phyloP scores from a whole-genome alignment of 148 eudicot species.

The Dysphania ambrosioides region DNA sequence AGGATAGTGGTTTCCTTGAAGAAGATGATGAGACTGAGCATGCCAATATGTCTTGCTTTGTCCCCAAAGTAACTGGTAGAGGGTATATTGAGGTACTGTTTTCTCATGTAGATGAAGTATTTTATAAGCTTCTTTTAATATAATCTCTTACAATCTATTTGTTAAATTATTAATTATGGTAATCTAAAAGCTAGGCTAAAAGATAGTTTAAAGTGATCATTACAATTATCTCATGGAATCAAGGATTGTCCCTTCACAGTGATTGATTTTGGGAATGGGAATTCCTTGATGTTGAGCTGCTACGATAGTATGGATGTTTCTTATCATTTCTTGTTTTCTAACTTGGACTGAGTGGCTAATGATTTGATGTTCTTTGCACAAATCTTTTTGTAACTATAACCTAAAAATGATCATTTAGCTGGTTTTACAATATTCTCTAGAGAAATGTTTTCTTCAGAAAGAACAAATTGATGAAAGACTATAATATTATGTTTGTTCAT shows the following conservation, averaged over 20 bases:
- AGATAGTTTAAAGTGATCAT: neutral
- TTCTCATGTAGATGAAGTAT: neutral
- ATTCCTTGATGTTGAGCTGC: neutral
- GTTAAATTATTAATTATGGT: neutral
- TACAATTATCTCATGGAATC: neutral
- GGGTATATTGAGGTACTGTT: slow-evolving; percentile 82
- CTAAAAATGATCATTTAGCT: too few species aligned
- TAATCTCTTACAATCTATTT: neutral
- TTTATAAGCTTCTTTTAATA: neutral
- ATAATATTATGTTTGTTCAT: too few species aligned
- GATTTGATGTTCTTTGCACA: neutral
- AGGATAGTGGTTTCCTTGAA: slow-evolving; percentile 29
- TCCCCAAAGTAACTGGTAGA: slow-evolving; percentile 65
- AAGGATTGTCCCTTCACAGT: neutral
- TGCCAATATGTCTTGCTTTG: slow-evolving; percentile 53
- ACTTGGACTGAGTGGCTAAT: neutral
- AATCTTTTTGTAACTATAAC: neutral
- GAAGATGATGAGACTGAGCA: slow-evolving; percentile 45
- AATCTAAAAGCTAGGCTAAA: neutral
- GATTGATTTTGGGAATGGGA: too few species aligned
- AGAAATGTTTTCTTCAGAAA: too few species aligned
- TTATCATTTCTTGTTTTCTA: neutral
- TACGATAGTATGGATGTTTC: neutral
- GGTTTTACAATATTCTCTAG: too few species aligned
- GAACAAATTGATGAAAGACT: too few species aligned